Conservation (phyloP, 2,329 filamentous ascomycete genomes). For the Ambrosiella cleistominuta region DNA sequence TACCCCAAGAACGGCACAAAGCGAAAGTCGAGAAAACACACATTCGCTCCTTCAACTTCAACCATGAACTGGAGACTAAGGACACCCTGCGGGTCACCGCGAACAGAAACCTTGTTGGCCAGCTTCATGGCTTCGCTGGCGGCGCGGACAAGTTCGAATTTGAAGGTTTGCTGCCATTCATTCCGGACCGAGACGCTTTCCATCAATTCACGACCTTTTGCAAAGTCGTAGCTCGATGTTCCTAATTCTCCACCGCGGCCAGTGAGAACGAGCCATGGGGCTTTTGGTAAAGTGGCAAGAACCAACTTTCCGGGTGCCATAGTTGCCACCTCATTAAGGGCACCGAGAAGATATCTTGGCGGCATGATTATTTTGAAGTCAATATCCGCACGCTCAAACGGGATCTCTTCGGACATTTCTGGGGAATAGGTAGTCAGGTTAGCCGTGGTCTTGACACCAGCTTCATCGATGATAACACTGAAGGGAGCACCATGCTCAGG, state of each 20-base stretch:
- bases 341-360: conserved; percentile 52
- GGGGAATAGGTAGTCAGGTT: conserved; percentile 77
- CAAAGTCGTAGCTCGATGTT: conserved; percentile 48
- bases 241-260: conserved; percentile 39
- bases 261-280: conserved; percentile 59
- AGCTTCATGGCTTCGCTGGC: conserved; percentile 84
- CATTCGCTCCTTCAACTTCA: conserved; percentile 52
- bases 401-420: conserved; percentile 61
- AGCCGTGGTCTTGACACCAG: conserved; percentile 74
- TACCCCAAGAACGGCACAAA: conserved; percentile 57
- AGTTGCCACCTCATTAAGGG: conserved; percentile 48
- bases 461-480: conserved; percentile 70
- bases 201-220: conserved; percentile 46
- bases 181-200: conserved; percentile 54
- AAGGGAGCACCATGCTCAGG: conserved; percentile 57
- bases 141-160: conserved; percentile 70
- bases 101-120: conserved; percentile 79
- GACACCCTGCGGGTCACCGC: conserved; percentile 76
- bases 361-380: conserved; percentile 92
- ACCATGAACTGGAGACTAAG: conserved; percentile 94
- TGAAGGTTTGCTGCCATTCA: conserved; percentile 55
- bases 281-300: conserved; percentile 43
- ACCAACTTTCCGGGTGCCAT: conserved; percentile 58
- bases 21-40: conserved; percentile 66
- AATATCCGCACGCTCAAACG: conserved; percentile 64